Percentiles rank a stretch among this genome's conserved stretches.
Conservation (phyloP, 2,329 filamentous ascomycete genomes). For the Talaromyces islandicus region DNA sequence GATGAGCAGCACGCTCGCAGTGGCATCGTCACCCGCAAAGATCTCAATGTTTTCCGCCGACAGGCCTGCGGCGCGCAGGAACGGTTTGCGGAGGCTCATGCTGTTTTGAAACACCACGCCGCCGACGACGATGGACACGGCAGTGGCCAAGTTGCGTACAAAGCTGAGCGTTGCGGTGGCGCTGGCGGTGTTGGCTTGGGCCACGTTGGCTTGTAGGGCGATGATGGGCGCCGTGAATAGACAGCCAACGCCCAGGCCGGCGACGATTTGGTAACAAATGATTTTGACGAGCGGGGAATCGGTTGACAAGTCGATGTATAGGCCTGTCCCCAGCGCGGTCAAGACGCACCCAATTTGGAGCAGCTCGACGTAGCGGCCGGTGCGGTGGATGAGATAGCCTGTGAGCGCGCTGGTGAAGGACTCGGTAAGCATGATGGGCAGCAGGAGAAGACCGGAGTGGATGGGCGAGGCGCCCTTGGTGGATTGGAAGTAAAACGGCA, state of each 20-base stretch:
- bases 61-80: conserved; percentile 50
- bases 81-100: conserved; percentile 46
- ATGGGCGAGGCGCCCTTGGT: conserved; percentile 57
- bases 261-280: conserved; percentile 46
- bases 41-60: conserved; percentile 16
- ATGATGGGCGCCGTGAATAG: conserved; percentile 52
- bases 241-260: conserved; percentile 46
- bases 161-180: conserved; percentile 50
- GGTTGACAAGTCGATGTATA: conserved; percentile 39
- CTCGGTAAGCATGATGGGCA: conserved; percentile 52
- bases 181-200: conserved; percentile 43
- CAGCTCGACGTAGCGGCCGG: conserved; percentile 43
- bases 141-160: conserved; percentile 62
- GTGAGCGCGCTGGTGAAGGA: conserved; percentile 40
- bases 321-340: conserved; percentile 42
- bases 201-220: conserved; percentile 50
- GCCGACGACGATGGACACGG: conserved; percentile 64
- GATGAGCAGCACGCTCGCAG: conserved; percentile 38
- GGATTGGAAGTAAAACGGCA: conserved; percentile 68
- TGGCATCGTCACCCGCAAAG: conserved; percentile 39
- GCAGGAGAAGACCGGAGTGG: conserved; percentile 52
- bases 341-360: conserved; percentile 40
- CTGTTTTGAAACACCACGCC: conserved; percentile 73
- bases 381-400: conserved; percentile 47
- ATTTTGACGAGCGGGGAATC: conserved; percentile 34